Base-by-base conservation (phyloP, 192 early-diverging fungal species). In the Gryganskiella cystojenkinii region DNA sequence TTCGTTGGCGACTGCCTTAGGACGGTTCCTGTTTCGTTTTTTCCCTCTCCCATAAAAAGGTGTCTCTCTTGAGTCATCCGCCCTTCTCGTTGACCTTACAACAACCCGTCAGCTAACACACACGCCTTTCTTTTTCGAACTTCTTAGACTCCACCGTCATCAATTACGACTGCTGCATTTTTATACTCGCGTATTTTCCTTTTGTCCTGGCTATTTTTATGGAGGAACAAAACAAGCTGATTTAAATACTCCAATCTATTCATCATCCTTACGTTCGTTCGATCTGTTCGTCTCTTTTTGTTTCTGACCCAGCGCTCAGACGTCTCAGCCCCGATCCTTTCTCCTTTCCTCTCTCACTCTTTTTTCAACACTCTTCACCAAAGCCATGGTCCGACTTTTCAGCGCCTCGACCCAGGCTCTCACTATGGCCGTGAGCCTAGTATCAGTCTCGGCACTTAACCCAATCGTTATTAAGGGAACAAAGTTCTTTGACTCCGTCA, bases 401-500 rank as follows among this genome's bases (percentile, higher is more conserved):
- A 35, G 13, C 10, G 22, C 19, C 19, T 20, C 42, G 19, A 37
- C 53, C 22, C 7, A 62, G 5, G 60, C 34, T 40, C 33, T 62
- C 13, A 34, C 40, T n/a, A 46, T 35, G 19, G 24, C 37, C 2
- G 19, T 63, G 15, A 49, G 24, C 28, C 37, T 78, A 22, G 43
- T 37, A 11, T 55, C 55, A 3, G 56, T 47, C 4, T 45, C 20
- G 20, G 82, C 85, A 28, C 71, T 93, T 58, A 86, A 91, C 71
- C 86, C 88, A 24, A 81, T 92, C 46, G 76, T 80, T 25, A 86
- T 90, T 74, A 92, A 92, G 67, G 90, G 88, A 46, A 81, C 83
- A 69, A 92, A 91, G 79, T 89, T 89, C 61, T 93, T 91, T 78
- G 86, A 92, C 71, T 84, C 84, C 20, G 87, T 89, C 33, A 89